Base-by-base conservation (phyloP, 2,329 filamentous ascomycete species). In the Karstenula rhodostoma region DNA sequence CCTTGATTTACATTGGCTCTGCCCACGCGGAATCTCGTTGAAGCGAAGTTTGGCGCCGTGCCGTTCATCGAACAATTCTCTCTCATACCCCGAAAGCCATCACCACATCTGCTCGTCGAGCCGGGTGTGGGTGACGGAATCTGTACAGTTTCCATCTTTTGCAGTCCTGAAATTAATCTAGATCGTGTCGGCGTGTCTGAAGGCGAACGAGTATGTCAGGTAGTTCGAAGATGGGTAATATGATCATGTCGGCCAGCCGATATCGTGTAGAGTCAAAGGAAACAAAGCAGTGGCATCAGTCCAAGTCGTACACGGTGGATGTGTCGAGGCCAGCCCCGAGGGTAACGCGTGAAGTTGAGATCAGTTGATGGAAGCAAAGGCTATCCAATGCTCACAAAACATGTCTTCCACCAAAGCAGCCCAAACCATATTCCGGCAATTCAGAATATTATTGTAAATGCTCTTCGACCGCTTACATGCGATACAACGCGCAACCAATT, bases 1-100 rank as follows among this genome's bases (percentile, higher is more conserved):
- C 69, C 69, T 32, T 63, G 62, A 3, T 63, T 68, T 35, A 62
- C 59, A 55, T 71, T 47, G 53, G 46, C 37, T 22, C 22, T 19
- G 8, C 54, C 29, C 8, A 22, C 25, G 32, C 37, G 32, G 50
- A 57, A 63, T 4, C 27, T 13, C 25, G 54, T 51, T 5, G 49
- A 35, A 27, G 52, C 33, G 57, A 62, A 59, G 29, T 32, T 47
- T 15, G 56, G 56, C 9, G 19, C 10, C 9, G 33, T 32, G 15
- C 22, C 19, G 15, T 43, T 42, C 15, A 25, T 32, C 10, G 43
- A 33, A 17, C 40, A 33, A 17, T 23, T 19, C n/a, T 22, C 22
- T n/a, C 37, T 40, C 19, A 33, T 48, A n/a, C 46, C 40, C 10
- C 57, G 44, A 15, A 59, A 56, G 32, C 44, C 51, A 2, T 17